Base-by-base conservation (phyloP, 805 yeast species). In the Tetrapisispora namnaoensis region DNA sequence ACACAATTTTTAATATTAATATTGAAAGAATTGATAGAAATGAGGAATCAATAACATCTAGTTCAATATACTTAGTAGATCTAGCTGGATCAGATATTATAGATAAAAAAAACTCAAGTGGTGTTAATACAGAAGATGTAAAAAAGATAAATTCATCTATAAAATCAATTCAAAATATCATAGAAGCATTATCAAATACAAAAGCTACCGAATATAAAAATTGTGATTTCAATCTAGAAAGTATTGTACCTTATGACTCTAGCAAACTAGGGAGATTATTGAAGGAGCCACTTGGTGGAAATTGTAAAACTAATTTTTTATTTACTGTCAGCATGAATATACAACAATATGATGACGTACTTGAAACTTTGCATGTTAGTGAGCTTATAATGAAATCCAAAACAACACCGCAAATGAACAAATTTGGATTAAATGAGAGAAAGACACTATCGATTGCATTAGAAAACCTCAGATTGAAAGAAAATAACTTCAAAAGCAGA, bases 241-340 rank as follows among this genome's bases (percentile, higher is more conserved):
- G 47, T 11, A 17, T 20, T 4, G 24, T 49, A 3, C 93, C 59
- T 0, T 86, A 84, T 55, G 70, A 90, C 49, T 91, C 85, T 56
- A 83, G 95, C 2, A 83, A 83, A 55, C 71, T 87, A 46, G 85
- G 95, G 0, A 71, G 91, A 52, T 79, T 88, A 14, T 65, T 87
- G 34, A 90, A 84, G 60, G 89, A 84, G 55, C 80, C 91, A 0
- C 67, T 87, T 21, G 93, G 95, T 6, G 95, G 95, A 1, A 86
- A 87, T 62, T 80, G 90, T 2, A 71, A 88, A 46, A 88, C 95
- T 0, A 76, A 85, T 2, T 68, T 87, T 44, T 77, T 88, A 17
- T 73, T 86, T 38, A 83, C 82, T 54, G 84, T 93, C 53, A 84
- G 93, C 0, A 83, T 87, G 0, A 71, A 83, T 0, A 58, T 69